Base-by-base conservation (phyloP, 1,284 basidiomycete species). In the Vanrija pseudolonga region DNA sequence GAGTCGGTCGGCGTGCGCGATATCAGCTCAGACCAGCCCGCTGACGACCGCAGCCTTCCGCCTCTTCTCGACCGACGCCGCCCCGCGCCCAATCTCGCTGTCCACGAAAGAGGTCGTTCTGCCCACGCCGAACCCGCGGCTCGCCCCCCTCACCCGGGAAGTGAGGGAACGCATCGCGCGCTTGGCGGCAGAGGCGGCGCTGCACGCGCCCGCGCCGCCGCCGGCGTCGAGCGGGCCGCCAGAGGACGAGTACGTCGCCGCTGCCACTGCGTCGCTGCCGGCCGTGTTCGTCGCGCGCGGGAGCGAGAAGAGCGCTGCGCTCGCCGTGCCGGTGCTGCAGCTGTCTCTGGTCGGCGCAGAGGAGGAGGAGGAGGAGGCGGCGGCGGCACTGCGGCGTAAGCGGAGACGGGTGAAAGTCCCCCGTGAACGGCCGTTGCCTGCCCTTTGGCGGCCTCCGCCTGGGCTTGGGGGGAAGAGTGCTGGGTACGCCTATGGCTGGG, bases 21-120 rank as follows among this genome's bases (percentile, higher is more conserved):
- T n/a, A n/a, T n/a, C n/a, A n/a, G n/a, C 22, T 22, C 9, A 20
- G 15, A 4, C 8, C 8, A 19, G 9, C n/a, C 45, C 15, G 20
- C 32, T 23, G 7, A 26, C 28, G 20, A 19, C 7, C 9, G 17
- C 52, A 68, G 67, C 50, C 0, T 73, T 73, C 46, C 53, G 61
- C 22, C 60, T 73, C 19, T 73, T 68, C 59, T 65, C 66, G 14
- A 53, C 62, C n/a, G 32, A 32, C 32, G 56, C 54, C 37, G 54
- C 62, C 5, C 47, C 67, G 6, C 36, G 46, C 26, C 48, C 58
- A n/a, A 47, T 69, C n/a, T 53, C 53, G 14, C 51, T 62, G 7
- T 47, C 45, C 12, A 43, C 53, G 3, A 39, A 17, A 3, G 71
- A 68, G 38, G 49, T 48, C 11, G 71, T 67, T 50, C 43, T 51